Conservation (phyloP, 805 yeast genomes). For the Starmera dryadoides region DNA sequence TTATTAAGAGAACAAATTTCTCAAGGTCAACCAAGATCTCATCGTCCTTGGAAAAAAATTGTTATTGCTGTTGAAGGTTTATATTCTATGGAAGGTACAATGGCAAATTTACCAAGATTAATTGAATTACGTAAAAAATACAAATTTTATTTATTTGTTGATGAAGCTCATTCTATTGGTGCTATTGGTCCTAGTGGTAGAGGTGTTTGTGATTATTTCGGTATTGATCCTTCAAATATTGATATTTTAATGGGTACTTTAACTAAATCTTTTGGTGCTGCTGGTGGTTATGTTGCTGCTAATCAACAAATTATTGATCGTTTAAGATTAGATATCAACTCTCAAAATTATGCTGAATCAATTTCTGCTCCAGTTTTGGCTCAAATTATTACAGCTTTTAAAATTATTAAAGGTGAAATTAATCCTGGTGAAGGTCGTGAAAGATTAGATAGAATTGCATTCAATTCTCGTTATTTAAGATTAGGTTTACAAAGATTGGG, state of each 20-base stretch:
- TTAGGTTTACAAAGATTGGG: slow-evolving; percentile 89
- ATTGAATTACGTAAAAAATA: slow-evolving; percentile 74
- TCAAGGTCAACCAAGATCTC: slow-evolving; percentile 91
- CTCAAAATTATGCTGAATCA: slow-evolving; percentile 74
- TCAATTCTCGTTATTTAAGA: slow-evolving; percentile 89
- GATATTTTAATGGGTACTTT: slow-evolving; percentile 97
- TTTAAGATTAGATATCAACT: slow-evolving; percentile 64
- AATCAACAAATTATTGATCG: slow-evolving; percentile 61
- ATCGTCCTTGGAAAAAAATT: slow-evolving; percentile 92
- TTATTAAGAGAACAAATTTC: slow-evolving; percentile 78
- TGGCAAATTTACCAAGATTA: slow-evolving; percentile 72
- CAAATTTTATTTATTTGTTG: slow-evolving; percentile 84
- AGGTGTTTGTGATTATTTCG: slow-evolving; percentile 93
- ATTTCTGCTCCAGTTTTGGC: slow-evolving; percentile 87
- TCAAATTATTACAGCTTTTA: slow-evolving; percentile 77
- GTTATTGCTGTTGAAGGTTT: slow-evolving; percentile 86
- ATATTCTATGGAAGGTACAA: slow-evolving; percentile 89
- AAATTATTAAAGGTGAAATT: slow-evolving; percentile 71
- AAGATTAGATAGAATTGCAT: slow-evolving; percentile 88
- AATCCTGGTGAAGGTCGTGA: slow-evolving; percentile 92
- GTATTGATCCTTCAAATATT: slow-evolving; percentile 63
- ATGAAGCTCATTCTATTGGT: slow-evolving; percentile 98
- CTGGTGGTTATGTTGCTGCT: slow-evolving; percentile 96
- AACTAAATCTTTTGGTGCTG: slow-evolving; percentile 96
- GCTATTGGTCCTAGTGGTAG: slow-evolving; percentile 95